These are phyloP conservation scores for Microsporum canis DNA, from an alignment of 2,329 filamentous ascomycete species.

Conservation along the genomic window DNA sequence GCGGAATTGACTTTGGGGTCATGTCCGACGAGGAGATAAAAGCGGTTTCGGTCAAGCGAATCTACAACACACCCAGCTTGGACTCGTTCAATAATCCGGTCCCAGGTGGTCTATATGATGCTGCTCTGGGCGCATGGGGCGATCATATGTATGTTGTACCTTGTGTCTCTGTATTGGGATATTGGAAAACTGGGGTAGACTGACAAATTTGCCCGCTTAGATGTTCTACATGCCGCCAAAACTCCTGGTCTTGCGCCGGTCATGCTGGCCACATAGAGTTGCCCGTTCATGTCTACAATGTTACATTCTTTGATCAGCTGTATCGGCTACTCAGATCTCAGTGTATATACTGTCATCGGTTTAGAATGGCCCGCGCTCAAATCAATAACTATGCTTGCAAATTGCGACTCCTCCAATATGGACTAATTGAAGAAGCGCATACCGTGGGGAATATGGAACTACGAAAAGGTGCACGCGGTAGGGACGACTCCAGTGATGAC, in stretches of 20 bases:
- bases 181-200: neutral
- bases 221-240: constrained; percentile 85
- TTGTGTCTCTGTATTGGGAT: neutral
- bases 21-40: constrained; percentile 73
- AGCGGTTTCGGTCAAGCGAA: constrained; percentile 81
- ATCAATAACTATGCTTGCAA: constrained; percentile 75
- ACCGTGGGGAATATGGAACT: constrained; percentile 43
- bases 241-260: constrained; percentile 70
- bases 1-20: constrained; percentile 81
- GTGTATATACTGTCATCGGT: constrained; percentile 80
- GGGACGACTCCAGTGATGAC: constrained; percentile 47
- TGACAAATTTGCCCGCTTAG: constrained; percentile 36
- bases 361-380: constrained; percentile 65
- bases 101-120: constrained; percentile 83
- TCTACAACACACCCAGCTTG: constrained; percentile 89
- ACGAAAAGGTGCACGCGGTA: constrained; percentile 36
- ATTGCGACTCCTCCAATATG: constrained; percentile 72
- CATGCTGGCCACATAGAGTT: constrained; percentile 94
- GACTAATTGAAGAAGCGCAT: constrained; percentile 59
- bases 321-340: constrained; percentile 73
- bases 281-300: constrained; percentile 85
- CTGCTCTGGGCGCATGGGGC: constrained; percentile 79
- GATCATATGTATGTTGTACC: constrained; percentile 57
- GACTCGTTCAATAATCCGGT: constrained; percentile 82
- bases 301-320: constrained; percentile 90